Evolutionary conservation across 306 rosid species (phyloP).

Genomic region (Pachyrhizus erosus): DNA sequence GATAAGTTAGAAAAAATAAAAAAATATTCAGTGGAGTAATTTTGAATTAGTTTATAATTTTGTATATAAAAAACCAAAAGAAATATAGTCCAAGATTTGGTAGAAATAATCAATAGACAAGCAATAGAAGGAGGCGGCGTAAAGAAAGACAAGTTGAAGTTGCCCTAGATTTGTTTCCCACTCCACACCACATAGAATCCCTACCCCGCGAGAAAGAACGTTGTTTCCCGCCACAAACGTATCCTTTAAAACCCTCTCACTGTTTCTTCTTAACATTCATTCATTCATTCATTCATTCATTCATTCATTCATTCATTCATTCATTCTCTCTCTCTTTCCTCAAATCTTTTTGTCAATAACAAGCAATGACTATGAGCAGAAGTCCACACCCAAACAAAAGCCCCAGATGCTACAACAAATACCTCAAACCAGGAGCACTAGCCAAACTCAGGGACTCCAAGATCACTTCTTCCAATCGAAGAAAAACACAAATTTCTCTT

Average conservation of each 20-base stretch:
- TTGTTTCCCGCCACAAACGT: not conserved
- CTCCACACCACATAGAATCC: not conserved
- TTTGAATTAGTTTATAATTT: too few species aligned
- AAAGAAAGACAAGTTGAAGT: not conserved
- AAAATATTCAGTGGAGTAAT: too few species aligned
- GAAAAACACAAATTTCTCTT: not conserved
- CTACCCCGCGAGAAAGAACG: not conserved
- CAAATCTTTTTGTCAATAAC: too few species aligned
- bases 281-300: not conserved
- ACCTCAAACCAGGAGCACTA: slow-evolving; percentile 41
- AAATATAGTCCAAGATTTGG: too few species aligned
- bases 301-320: not conserved
- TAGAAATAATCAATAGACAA: too few species aligned
- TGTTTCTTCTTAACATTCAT: not conserved
- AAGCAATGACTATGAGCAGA: not conserved
- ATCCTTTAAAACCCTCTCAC: not conserved
- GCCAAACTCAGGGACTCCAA: slow-evolving; percentile 36
- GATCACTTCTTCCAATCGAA: not conserved
- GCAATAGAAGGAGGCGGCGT: not conserved
- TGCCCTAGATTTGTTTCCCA: not conserved
- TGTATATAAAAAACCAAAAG: too few species aligned
- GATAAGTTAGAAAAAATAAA: too few species aligned
- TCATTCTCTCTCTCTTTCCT: too few species aligned
- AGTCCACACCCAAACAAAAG: not conserved
- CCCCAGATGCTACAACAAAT: not conserved